Evolutionary conservation across 441 rosid species (phyloP).

Genomic region (Euphorbia schlechtendalii): DNA sequence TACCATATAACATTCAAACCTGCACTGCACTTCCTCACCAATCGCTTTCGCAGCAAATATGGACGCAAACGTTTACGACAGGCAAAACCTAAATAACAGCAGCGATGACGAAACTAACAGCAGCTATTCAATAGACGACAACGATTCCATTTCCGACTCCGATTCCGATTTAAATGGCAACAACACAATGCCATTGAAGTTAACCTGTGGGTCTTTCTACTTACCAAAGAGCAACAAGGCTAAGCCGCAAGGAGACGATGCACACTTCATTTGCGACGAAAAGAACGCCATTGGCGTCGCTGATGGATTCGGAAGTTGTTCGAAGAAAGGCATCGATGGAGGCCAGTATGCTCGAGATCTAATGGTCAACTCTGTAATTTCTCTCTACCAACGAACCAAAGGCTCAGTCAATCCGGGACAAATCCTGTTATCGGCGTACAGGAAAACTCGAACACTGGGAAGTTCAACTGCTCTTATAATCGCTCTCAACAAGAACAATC

Average conservation of each 20-base stretch:
- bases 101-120: too few relatives aligned
- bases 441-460: slow-evolving; percentile 8
- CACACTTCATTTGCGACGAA: slow-evolving; percentile 17
- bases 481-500: background rate
- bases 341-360: slow-evolving; percentile 20
- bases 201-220: background rate
- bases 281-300: slow-evolving; percentile 21
- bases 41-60: too few relatives aligned
- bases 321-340: background rate
- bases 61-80: too few relatives aligned
- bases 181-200: background rate
- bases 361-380: slow-evolving; percentile 8
- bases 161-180: too few relatives aligned
- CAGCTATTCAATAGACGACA: too few relatives aligned
- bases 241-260: slow-evolving; percentile 22
- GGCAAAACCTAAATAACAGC: too few relatives aligned
- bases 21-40: too few relatives aligned
- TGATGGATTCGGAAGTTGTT: slow-evolving; percentile 28
- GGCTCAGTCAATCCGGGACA: slow-evolving; percentile 7
- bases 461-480: slow-evolving; percentile 22
- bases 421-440: slow-evolving; percentile 8
- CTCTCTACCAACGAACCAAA: background rate
- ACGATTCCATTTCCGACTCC: too few relatives aligned
- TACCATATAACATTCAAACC: too few relatives aligned
- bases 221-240: background rate